These are phyloP conservation scores for Apiospora saccharicola DNA, from an alignment of 2,329 filamentous ascomycete species.

Conservation along the genomic window DNA sequence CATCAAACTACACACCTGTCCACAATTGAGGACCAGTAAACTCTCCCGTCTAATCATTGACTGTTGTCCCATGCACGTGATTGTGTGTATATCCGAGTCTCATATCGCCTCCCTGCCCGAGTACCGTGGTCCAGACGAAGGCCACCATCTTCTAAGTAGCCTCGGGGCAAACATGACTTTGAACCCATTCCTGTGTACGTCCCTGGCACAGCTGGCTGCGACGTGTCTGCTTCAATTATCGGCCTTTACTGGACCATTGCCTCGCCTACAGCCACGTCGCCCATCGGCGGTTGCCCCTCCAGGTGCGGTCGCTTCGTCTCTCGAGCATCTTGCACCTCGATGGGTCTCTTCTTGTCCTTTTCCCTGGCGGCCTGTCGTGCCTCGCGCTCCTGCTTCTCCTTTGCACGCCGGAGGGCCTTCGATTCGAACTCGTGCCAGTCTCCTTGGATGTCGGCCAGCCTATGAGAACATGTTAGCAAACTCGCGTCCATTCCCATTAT, in stretches of 20 bases:
- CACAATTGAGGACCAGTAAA: neutral
- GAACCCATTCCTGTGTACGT: neutral
- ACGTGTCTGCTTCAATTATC: neutral
- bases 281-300: constrained; percentile 33
- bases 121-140: neutral
- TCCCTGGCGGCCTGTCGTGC: constrained; percentile 54
- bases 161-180: neutral
- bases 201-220: neutral
- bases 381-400: constrained; percentile 70
- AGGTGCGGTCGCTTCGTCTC: constrained; percentile 40
- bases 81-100: neutral
- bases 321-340: constrained; percentile 34
- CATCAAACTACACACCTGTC: constrained; percentile 1
- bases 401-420: constrained; percentile 91
- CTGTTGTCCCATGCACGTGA: neutral
- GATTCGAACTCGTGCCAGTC: constrained; percentile 99
- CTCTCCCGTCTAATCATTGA: neutral
- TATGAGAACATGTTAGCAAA: constrained; percentile 47
- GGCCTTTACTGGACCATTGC: neutral
- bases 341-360: constrained; percentile 39
- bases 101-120: neutral
- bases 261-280: constrained; percentile 1
- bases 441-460: constrained; percentile 81
- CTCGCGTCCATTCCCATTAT: constrained; percentile 23
- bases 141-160: neutral